Percentiles rank a stretch among this genome's conserved stretches.
Conservation (phyloP, 495 filamentous ascomycete species). For the Talaromyces thailandensis region DNA sequence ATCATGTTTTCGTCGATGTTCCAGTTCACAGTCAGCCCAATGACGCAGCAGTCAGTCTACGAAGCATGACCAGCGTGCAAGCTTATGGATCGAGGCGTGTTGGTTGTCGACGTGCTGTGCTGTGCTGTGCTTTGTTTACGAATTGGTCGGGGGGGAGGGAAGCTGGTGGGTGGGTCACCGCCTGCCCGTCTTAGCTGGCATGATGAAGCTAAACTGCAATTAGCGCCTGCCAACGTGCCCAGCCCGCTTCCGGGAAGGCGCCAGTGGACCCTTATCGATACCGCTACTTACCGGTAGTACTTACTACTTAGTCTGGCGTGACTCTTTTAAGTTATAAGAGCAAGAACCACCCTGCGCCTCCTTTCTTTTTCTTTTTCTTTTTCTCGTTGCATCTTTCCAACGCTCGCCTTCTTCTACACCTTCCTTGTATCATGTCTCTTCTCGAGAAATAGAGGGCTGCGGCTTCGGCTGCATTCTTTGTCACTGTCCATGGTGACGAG, state of each 20-base stretch:
- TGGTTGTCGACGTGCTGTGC: constrained; percentile 21
- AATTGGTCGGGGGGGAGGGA: background rate
- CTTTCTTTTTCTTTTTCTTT: constrained; percentile 7
- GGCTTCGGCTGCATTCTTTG: constrained; percentile 33
- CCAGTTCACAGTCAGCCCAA: background rate
- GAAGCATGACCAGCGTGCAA: background rate
- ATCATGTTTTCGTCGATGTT: constrained; percentile 10
- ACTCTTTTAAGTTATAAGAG: background rate
- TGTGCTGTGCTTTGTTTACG: constrained; percentile 25
- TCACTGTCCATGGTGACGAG: constrained; percentile 21
- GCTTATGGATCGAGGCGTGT: background rate
- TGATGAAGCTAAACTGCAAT: background rate
- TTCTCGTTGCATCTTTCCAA: background rate
- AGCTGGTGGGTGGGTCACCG: constrained; percentile 1
- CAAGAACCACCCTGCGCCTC: background rate
- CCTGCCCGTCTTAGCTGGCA: background rate
- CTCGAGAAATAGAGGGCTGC: constrained; percentile 28
- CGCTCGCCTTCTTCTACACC: background rate
- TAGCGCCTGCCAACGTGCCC: background rate
- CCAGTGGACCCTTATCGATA: constrained; percentile 8
- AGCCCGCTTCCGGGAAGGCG: background rate
- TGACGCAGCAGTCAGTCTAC: background rate
- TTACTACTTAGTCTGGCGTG: too few relatives aligned
- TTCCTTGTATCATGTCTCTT: constrained; percentile 13
- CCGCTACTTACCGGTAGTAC: too few relatives aligned